Conservation (phyloP, 129 eudicot species). For the Flaveria robusta region DNA sequence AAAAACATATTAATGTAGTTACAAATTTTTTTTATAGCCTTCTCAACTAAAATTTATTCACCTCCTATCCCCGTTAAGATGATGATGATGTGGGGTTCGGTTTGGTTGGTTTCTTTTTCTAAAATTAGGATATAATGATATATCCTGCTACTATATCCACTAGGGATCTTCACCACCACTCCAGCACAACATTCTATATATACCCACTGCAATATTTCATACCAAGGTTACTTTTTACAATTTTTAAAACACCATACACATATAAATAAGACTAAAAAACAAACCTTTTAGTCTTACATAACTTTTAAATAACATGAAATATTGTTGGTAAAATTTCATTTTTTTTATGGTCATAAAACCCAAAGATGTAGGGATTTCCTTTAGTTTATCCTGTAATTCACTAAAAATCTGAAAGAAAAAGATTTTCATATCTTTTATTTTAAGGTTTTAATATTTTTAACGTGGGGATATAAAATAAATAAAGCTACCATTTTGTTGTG, state of each 20-base stretch:
- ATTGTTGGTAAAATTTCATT: neutral
- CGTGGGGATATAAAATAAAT: neutral
- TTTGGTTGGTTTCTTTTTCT: too few relatives aligned
- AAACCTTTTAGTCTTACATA: too few relatives aligned
- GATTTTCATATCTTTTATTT: neutral
- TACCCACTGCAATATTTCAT: neutral
- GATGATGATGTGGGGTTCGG: conserved; percentile 20
- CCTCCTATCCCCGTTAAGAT: neutral
- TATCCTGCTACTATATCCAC: conserved; percentile 25
- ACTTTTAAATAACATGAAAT: neutral
- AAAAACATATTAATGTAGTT: too few relatives aligned
- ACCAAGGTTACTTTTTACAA: too few relatives aligned
- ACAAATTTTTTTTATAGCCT: neutral
- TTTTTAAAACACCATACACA: neutral
- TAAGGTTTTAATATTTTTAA: too few relatives aligned
- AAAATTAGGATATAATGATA: neutral
- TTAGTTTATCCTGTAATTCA: neutral
- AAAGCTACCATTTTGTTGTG: neutral
- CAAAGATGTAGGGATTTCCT: neutral
- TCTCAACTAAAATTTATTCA: too few relatives aligned
- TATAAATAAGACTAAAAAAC: neutral
- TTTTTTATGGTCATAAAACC: neutral
- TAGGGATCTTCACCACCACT: conserved; percentile 26
- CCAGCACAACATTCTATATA: conserved; percentile 18
- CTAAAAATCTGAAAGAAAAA: neutral